phyloP scores from a whole-genome alignment of 1,284 basidiomycete genomes.

The Trichosporon asahii region DNA sequence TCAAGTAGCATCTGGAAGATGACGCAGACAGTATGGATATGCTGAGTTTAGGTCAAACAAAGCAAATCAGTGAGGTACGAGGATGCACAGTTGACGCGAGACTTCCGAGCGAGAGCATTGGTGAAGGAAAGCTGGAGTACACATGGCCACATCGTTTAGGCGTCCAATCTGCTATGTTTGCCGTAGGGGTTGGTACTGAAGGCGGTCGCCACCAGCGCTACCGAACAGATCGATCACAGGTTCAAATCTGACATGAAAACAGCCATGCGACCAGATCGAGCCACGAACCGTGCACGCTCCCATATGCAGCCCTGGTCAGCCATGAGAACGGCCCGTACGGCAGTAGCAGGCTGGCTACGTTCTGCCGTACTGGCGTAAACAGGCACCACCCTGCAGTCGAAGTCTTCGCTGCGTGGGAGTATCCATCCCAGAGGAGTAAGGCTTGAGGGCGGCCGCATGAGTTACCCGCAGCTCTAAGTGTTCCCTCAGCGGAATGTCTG shows the following conservation, averaged over 20 bases:
- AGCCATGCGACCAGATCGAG: background rate
- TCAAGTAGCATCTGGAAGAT: background rate
- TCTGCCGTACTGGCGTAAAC: background rate
- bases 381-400: background rate
- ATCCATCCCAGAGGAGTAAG: background rate
- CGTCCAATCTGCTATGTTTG: background rate
- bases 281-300: background rate
- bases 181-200: background rate
- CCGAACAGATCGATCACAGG: background rate
- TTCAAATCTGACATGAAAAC: background rate
- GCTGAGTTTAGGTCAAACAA: background rate
- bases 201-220: background rate
- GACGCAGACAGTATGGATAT: background rate
- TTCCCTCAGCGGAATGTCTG: background rate
- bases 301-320: background rate
- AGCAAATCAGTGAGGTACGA: background rate
- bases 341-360: background rate
- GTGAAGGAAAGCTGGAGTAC: no score
- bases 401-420: background rate
- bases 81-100: background rate
- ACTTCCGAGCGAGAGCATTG: background rate
- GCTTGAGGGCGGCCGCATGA: background rate
- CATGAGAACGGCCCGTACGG: background rate
- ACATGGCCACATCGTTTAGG: background rate
- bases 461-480: background rate